These are phyloP conservation scores for Starmerella sirachaensis DNA, from an alignment of 805 yeast genomes.

Conservation along the genomic window DNA sequence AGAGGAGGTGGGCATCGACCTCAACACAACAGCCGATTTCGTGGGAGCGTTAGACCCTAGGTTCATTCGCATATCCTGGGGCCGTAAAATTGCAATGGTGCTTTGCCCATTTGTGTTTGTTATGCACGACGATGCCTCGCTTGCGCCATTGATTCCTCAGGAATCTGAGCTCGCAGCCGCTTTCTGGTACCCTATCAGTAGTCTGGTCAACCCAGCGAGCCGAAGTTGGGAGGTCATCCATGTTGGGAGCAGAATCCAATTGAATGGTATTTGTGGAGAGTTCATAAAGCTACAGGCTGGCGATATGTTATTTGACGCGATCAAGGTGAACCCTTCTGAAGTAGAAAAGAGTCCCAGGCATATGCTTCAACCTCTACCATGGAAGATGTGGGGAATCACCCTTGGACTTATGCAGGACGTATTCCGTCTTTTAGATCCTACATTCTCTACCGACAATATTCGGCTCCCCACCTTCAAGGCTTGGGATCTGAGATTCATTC, in stretches of 20 bases:
- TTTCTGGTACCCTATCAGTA: constrained; percentile 29
- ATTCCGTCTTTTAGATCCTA: constrained; percentile 22
- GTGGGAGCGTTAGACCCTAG: constrained; percentile 30
- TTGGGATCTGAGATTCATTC: constrained; percentile 23
- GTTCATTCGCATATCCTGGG: constrained; percentile 28
- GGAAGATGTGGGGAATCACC: constrained; percentile 32
- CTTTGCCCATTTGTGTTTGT: constrained; percentile 30
- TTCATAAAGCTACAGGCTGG: constrained; percentile 22
- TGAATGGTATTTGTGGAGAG: constrained; percentile 12
- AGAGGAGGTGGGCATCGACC: constrained; percentile 33
- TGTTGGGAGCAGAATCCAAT: constrained; percentile 21
- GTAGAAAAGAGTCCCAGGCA: not conserved
- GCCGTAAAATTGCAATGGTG: constrained; percentile 26
- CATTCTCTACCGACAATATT: constrained; percentile 7
- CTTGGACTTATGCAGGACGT: constrained; percentile 28
- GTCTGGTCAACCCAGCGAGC: constrained; percentile 19
- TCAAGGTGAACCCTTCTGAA: constrained; percentile 15
- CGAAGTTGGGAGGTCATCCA: constrained; percentile 19
- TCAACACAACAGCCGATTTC: constrained; percentile 21
- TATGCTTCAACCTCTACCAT: constrained; percentile 20
- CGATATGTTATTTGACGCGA: constrained; percentile 24
- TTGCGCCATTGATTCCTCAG: constrained; percentile 23
- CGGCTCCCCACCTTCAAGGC: constrained; percentile 22
- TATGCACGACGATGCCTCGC: constrained; percentile 18
- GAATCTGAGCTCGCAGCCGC: constrained; percentile 29